Conservation (phyloP, 2,329 filamentous ascomycete genomes). For the Pezicula radicicola region DNA sequence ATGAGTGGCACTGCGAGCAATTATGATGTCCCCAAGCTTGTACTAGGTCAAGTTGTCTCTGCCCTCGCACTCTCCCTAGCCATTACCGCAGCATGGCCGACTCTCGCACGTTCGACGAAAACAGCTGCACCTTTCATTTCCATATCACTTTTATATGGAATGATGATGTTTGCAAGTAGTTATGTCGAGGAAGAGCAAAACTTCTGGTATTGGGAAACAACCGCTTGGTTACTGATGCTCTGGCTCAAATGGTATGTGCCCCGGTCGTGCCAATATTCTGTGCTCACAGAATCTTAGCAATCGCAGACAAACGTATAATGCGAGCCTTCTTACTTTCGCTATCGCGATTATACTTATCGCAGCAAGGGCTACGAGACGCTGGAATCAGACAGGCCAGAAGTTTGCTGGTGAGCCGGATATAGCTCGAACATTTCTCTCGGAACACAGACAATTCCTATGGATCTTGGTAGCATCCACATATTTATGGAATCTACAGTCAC, state of each 20-base stretch:
- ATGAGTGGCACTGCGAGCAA: constrained; percentile 92
- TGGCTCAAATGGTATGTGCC: constrained; percentile 38
- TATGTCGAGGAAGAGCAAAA: constrained; percentile 98
- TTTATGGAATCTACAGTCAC: constrained; percentile 38
- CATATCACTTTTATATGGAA: constrained; percentile 62
- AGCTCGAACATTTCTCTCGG: constrained; percentile 65
- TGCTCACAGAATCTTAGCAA: constrained; percentile 19
- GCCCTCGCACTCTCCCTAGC: constrained; percentile 30
- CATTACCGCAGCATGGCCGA: constrained; percentile 34
- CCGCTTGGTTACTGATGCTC: constrained; percentile 63
- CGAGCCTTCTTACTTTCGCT: constrained; percentile 12
- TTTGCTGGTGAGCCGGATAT: constrained; percentile 89
- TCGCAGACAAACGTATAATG: constrained; percentile 11
- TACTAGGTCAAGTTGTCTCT: constrained; percentile 39
- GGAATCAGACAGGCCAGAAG: constrained; percentile 98
- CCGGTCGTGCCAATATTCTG: background rate
- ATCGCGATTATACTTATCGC: constrained; percentile 51
- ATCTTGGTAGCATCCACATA: constrained; percentile 67
- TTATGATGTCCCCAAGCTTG: constrained; percentile 70
- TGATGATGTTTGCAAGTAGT: constrained; percentile 97
- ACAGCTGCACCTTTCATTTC: constrained; percentile 42
- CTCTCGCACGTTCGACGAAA: constrained; percentile 33
- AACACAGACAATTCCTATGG: constrained; percentile 71
- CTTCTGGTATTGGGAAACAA: constrained; percentile 93
- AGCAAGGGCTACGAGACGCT: constrained; percentile 69